Base-by-base conservation (phyloP, 2,329 filamentous ascomycete species). In the Stagonosporopsis tanaceti region DNA sequence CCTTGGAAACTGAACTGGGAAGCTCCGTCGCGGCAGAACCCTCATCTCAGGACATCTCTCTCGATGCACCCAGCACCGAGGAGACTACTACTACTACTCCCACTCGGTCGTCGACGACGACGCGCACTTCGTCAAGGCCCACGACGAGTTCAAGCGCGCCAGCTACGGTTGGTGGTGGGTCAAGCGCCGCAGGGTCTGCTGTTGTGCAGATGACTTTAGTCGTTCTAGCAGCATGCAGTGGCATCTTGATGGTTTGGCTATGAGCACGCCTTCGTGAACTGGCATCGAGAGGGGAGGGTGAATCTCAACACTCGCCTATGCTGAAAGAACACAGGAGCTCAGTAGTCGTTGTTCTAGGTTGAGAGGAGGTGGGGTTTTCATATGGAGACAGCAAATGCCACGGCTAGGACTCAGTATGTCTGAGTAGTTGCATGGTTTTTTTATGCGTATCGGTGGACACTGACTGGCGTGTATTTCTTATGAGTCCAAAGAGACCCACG, bases 231-330 rank as follows among this genome's bases (percentile, higher is more conserved):
- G 46, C 28, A 4, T 8, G 46, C 15, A 41, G 53, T 25, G 53
- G 47, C 4, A 3, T 56, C 12, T 15, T 47, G 22, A 51, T 50
- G 53, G 1, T 56, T 5, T 51, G 34, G 53, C 47, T 56, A 24
- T 50, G 15, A 22, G 3, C 3, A 4, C 20, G 8, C 24, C 9
- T 20, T n/a, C 17, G 40, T 25, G 14, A 2, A 42, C 15, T 25
- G n/a, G 5, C 5, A 27, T 27, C 8, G 20, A 20, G 20, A 3
- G 20, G 20, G 20, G 20, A 20, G 20, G 20, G 20, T 20, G 20
- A 20, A 20, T 20, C 20, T 20, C 20, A 20, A 20, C 2, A 20
- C 20, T 20, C 20, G 20, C 20, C 20, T 20, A 20, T 20, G 20
- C 20, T 20, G 20, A 20, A 20, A 20, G 20, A 20, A 2, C 20